Base-by-base conservation (phyloP, 352 stramenopile genomes). In the Halophytophthora batemanensis region DNA sequence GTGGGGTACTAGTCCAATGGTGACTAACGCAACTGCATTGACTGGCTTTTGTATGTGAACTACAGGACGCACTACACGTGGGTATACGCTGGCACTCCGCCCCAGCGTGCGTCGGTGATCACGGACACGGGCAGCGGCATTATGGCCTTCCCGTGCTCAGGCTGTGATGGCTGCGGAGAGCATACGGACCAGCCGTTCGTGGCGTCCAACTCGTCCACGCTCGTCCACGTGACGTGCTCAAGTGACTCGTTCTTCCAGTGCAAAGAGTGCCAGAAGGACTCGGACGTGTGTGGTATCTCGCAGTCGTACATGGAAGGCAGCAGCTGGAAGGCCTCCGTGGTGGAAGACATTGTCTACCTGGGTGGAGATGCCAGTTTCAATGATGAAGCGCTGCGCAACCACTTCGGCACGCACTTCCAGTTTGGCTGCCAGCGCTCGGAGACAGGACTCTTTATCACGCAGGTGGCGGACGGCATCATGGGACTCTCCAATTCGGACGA, bases 221-320 rank as follows among this genome's bases (percentile, higher is more conserved):
- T 92, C 34, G 72, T 72, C 14, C 77, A 91, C 43, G 71, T 89
- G 33, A 83, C 78, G 23, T 95, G 82, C 50, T 59, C 47, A 1
- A 59, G 71, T 6, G 35, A 61, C 15, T 55, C 67, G 22, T 74
- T 71, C 8, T 94, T 92, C 59, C 60, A 64, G 18, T 92, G 81
- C 61, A 67, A 74, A 11, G 45, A 63, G n/a, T 92, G 83, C 54
- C 40, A 33, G 13, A 8, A 38, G 0, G 45, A 68, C 23, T 71
- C 68, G 25, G 54, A 90, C 50, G 71, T 70, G 46, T 92, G 83
- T 46, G 55, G 59, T 23, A 86, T 90, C 64, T 86, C 74, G 3
- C 61, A 93, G 75, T 74, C 77, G 38, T 95, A 95, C 53, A 84
- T 89, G 63, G 84, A 95, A 68, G 84, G 84, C 19, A 95, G 84